A percentile compares a stretch with the other conserved stretches of the same genome.
phyloP scores from a whole-genome alignment of 1,139 yeast genomes.

The Petasospora rhodanensis region DNA sequence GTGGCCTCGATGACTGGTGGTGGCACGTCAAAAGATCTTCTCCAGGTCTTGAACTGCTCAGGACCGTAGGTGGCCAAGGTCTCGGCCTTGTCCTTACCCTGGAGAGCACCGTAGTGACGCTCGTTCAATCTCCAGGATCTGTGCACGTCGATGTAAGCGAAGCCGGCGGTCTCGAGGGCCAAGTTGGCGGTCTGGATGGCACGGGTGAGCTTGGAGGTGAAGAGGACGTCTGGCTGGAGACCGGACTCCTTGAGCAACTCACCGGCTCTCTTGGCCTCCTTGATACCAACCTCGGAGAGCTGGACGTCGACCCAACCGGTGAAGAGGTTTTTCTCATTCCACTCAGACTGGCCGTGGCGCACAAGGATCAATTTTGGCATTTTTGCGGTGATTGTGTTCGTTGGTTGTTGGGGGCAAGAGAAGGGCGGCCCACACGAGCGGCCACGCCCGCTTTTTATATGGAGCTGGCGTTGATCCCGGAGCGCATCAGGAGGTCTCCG shows the following conservation, averaged over 20 bases:
- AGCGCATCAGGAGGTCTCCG: constrained; percentile 6
- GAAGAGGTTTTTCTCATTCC: constrained; percentile 97
- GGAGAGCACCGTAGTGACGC: constrained; percentile 98
- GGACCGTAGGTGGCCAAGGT: constrained; percentile 84
- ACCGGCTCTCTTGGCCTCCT: constrained; percentile 94
- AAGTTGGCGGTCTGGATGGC: constrained; percentile 98
- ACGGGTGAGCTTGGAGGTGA: constrained; percentile 90
- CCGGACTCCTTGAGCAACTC: constrained; percentile 85
- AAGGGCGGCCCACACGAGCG: too few species aligned
- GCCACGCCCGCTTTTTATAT: constrained; percentile 1
- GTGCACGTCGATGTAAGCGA: constrained; percentile 86
- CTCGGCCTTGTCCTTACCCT: constrained; percentile 97
- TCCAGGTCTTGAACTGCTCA: constrained; percentile 94
- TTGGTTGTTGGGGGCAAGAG: too few species aligned
- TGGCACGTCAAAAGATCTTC: constrained; percentile 97
- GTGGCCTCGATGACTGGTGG: constrained; percentile 84
- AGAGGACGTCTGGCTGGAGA: constrained; percentile 78
- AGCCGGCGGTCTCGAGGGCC: constrained; percentile 86
- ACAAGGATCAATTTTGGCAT: constrained; percentile 73
- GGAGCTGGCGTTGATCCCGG: background rate
- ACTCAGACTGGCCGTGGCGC: constrained; percentile 99
- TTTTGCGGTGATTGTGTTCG: constrained; percentile 13
- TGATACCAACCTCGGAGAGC: constrained; percentile 77
- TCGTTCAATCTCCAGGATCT: constrained; percentile 98
- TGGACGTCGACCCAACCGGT: constrained; percentile 99